These are phyloP conservation scores for Penicillium freii DNA, from an alignment of 2,329 filamentous ascomycete species.

Conservation along the genomic window DNA sequence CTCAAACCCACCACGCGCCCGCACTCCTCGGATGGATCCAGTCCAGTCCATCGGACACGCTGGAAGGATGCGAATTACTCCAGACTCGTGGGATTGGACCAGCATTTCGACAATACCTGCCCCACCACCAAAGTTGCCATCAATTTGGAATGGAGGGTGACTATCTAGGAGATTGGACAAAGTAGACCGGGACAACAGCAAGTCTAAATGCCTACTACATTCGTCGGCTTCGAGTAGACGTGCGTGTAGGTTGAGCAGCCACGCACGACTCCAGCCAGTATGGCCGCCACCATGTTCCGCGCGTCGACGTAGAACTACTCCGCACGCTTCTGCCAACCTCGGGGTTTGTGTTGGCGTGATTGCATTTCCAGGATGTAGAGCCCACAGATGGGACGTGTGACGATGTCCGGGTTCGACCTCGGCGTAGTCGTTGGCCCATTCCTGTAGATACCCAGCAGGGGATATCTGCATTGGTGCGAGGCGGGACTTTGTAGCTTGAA, in stretches of 20 bases:
- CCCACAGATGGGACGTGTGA: constrained; percentile 53
- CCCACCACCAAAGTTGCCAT: constrained; percentile 52
- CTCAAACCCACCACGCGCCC: constrained; percentile 38
- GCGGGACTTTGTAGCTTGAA: constrained; percentile 13
- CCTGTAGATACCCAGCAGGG: constrained; percentile 29
- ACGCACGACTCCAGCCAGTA: constrained; percentile 55
- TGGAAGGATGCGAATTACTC: constrained; percentile 40
- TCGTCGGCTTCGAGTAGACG: constrained; percentile 44
- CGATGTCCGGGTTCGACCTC: constrained; percentile 51
- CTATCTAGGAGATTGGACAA: constrained; percentile 48
- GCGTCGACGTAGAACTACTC: constrained; percentile 24
- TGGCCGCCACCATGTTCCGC: constrained; percentile 47
- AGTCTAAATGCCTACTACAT: constrained; percentile 39
- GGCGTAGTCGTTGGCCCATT: constrained; percentile 36
- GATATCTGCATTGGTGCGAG: constrained; percentile 26
- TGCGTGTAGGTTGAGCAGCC: constrained; percentile 52
- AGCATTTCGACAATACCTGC: constrained; percentile 50
- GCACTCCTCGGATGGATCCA: constrained; percentile 36
- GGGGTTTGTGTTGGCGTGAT: constrained; percentile 40
- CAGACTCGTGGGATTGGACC: constrained; percentile 41
- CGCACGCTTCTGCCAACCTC: constrained; percentile 32
- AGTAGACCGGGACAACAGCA: constrained; percentile 44
- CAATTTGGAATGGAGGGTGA: constrained; percentile 51
- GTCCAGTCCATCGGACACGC: constrained; percentile 40
- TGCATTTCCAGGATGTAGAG: constrained; percentile 46